These are phyloP conservation scores for Hypoxylon sp. DNA, from an alignment of 2,329 filamentous ascomycete species.

Conservation along the genomic window DNA sequence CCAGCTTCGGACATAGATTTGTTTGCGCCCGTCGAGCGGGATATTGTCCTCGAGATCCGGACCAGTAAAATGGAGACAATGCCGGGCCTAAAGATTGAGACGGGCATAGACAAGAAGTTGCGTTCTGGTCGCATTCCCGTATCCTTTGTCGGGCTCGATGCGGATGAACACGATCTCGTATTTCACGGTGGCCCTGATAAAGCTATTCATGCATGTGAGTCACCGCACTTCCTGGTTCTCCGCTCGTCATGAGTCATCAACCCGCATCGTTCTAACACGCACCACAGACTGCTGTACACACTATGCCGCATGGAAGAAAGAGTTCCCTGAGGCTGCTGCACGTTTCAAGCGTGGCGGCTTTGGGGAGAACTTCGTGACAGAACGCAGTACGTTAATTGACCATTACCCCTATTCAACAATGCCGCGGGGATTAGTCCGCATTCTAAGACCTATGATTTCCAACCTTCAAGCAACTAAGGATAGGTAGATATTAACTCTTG, in stretches of 20 bases:
- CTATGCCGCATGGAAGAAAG: conserved; percentile 68
- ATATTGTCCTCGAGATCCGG: conserved; percentile 70
- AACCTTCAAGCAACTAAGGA: background rate
- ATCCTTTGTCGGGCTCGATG: conserved; percentile 65
- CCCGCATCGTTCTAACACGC: conserved; percentile 11
- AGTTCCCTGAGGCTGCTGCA: conserved; percentile 66
- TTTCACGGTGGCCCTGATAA: conserved; percentile 76
- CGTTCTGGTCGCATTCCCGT: conserved; percentile 63
- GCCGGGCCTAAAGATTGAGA: conserved; percentile 64
- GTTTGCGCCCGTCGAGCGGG: conserved; percentile 60
- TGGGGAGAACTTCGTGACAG: conserved; percentile 74
- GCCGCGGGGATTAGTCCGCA: background rate
- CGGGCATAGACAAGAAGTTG: conserved; percentile 70
- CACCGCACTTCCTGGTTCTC: background rate
- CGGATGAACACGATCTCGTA: conserved; percentile 73
- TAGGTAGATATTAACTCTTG: background rate
- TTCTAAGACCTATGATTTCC: background rate
- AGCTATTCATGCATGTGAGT: conserved; percentile 71
- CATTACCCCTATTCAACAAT: conserved; percentile 26
- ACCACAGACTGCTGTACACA: conserved; percentile 70
- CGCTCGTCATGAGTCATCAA: conserved; percentile 2
- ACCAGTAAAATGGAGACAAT: conserved; percentile 70
- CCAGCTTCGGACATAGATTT: conserved; percentile 56
- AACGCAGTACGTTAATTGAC: conserved; percentile 51
- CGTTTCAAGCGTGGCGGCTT: conserved; percentile 72